Evolutionary conservation across 176 grass and related monocot species (phyloP).

Genomic region (Avena atlantica): DNA sequence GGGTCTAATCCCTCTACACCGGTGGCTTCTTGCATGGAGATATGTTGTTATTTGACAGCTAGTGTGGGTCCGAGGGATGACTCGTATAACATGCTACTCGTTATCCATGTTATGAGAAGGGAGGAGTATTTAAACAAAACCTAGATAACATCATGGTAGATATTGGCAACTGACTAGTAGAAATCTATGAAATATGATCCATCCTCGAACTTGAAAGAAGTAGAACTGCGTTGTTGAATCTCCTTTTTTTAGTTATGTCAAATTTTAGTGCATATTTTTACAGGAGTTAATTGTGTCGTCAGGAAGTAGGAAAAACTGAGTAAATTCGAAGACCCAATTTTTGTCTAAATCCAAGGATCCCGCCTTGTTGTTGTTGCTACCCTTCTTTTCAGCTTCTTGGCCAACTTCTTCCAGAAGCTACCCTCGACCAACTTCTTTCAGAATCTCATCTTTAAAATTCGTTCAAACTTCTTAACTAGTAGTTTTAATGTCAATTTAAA

Average conservation of each 20-base stretch:
- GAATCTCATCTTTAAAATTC: too few species aligned
- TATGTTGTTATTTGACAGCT: background rate
- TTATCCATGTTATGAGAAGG: background rate
- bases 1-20: background rate
- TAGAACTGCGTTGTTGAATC: background rate
- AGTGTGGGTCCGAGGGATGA: background rate
- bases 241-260: background rate
- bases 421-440: too few species aligned
- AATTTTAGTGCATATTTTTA: background rate
- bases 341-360: too few species aligned
- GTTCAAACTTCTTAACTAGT: too few species aligned
- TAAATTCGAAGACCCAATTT: too few species aligned
- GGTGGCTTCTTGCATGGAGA: background rate
- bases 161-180: background rate
- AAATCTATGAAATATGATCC: background rate
- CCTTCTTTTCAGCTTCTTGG: too few species aligned
- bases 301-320: background rate
- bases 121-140: background rate
- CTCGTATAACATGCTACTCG: background rate
- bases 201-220: background rate
- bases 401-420: too few species aligned
- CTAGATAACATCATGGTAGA: background rate
- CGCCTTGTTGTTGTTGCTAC: too few species aligned
- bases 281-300: background rate
- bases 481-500: too few species aligned